Base-by-base conservation (phyloP, 495 filamentous ascomycete species). In the Penicillium antarcticum region DNA sequence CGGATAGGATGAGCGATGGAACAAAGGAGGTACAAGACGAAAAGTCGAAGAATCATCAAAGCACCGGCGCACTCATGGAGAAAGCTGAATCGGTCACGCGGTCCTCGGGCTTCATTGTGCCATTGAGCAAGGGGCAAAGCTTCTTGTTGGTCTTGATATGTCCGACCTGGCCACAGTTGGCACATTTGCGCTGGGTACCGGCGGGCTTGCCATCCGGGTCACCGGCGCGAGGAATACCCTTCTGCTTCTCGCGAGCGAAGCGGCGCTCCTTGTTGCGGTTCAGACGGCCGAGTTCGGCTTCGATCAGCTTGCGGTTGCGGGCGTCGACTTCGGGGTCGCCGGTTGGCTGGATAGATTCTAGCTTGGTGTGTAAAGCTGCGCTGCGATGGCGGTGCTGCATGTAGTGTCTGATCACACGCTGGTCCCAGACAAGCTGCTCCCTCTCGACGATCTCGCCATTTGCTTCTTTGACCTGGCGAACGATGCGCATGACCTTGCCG, bases 141-240 rank as follows among this genome's bases (percentile, higher is more conserved):
- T 92, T 97, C 77, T 96, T 94, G 75, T 97, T 97, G n/a, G 92
- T 97, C 70, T 95, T 95, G 78, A 99, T 99, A 61, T 99, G 94
- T 19, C 94, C 94, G 17, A 92, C 86, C 60, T 91, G 86, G 29
- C 92, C 92, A 60, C 94, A 99, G 68, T 96, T 97, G 21, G 95
- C 92, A 63, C 94, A 99, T 68, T 97, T 97, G 54, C 95, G 81
- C 23, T 88, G 89, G 2, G 94, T 99, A 55, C 80, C 80, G 17
- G 69, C 75, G 1, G 83, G 75, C 48, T 79, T 81, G 31, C 68
- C 66, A n/a, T 74, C 72, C 5, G 63, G 68, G 12, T 75, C 73
- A 37, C 64, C 71, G 34, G 74, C 57, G 31, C 65, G 68, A 49
- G 74, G 66, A 16, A 77, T 68, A 26, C 84, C 83, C 61, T 95